Conservation (phyloP, 2,329 filamentous ascomycete species). For the Cadophora sp. region DNA sequence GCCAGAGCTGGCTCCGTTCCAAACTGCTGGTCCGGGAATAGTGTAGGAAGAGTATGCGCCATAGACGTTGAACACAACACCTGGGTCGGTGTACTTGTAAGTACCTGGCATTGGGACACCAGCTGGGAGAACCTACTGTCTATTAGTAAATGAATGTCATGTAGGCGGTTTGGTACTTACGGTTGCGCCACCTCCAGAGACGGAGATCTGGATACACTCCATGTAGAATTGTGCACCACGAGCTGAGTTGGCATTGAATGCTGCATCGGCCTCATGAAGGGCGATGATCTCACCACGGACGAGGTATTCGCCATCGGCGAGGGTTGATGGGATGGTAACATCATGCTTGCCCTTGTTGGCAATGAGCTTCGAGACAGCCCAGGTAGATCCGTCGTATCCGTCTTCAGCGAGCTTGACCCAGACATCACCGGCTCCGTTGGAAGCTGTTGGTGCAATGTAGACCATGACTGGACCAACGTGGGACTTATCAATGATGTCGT, state of each 20-base stretch:
- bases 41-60: constrained; percentile 44
- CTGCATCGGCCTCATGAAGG: constrained; percentile 50
- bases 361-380: constrained; percentile 51
- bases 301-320: constrained; percentile 51
- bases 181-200: constrained; percentile 41
- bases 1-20: constrained; percentile 20
- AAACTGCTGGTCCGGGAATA: constrained; percentile 48
- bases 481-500: constrained; percentile 57
- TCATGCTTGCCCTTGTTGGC: constrained; percentile 51
- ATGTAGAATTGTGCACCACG: constrained; percentile 53
- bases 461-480: constrained; percentile 61
- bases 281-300: constrained; percentile 53
- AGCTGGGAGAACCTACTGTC: constrained; percentile 25
- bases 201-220: constrained; percentile 51
- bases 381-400: constrained; percentile 45
- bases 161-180: neutral
- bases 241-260: constrained; percentile 26
- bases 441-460: constrained; percentile 52
- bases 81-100: constrained; percentile 49
- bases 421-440: constrained; percentile 56
- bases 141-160: neutral
- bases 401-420: constrained; percentile 57
- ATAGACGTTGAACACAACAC: constrained; percentile 53
- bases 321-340: constrained; percentile 49
- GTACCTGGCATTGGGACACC: constrained; percentile 35